phyloP scores from a whole-genome alignment of 2,329 filamentous ascomycete species.

The Talaromyces sp. region DNA sequence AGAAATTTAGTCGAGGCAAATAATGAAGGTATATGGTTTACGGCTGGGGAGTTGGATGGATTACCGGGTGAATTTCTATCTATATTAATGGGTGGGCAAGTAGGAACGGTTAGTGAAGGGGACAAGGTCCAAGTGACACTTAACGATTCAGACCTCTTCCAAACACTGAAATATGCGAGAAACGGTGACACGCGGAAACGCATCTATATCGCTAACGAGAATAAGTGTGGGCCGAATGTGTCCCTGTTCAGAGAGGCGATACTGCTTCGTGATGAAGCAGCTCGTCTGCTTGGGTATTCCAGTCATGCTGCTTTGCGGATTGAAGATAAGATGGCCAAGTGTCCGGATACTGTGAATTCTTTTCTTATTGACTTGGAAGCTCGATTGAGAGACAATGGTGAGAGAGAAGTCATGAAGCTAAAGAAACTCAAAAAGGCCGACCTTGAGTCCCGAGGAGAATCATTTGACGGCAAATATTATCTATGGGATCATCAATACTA shows the following conservation, averaged over 20 bases:
- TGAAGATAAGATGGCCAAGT: conserved; percentile 79
- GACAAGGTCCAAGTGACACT: neutral
- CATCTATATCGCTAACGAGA: neutral
- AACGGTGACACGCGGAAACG: neutral
- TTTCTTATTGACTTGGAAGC: neutral
- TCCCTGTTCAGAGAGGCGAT: conserved; percentile 70
- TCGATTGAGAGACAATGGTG: neutral
- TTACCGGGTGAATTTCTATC: neutral
- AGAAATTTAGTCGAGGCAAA: neutral
- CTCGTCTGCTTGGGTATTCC: conserved; percentile 68
- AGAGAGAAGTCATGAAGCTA: neutral
- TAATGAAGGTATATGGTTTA: neutral
- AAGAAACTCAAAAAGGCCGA: neutral
- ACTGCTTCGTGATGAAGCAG: conserved; percentile 69
- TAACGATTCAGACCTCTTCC: neutral
- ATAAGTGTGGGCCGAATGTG: conserved; percentile 45
- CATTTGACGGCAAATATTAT: neutral
- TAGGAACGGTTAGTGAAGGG: neutral
- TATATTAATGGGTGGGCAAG: neutral
- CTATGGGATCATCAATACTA: conserved; percentile 4
- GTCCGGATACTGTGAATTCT: neutral
- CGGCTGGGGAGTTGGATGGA: neutral
- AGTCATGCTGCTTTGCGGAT: conserved; percentile 60
- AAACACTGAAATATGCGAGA: neutral
- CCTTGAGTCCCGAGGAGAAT: neutral